A percentile compares a stretch with the other conserved stretches of the same genome.
Conservation (phyloP, 1,284 basidiomycete species). For the Singerocomus rubriflavus region DNA sequence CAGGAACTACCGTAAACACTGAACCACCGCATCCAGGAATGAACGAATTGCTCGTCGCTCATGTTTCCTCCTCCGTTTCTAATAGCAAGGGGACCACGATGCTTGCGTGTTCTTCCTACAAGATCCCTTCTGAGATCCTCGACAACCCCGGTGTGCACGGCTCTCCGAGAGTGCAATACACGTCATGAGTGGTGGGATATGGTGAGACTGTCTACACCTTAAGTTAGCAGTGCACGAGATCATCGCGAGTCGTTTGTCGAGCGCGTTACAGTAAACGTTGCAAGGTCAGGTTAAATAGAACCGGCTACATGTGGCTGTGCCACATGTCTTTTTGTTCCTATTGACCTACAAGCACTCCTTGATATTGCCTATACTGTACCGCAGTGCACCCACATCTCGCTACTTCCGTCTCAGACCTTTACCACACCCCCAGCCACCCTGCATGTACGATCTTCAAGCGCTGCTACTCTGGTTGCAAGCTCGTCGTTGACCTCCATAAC, state of each 20-base stretch:
- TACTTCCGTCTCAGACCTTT: conserved; percentile 60
- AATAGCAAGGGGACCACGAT: conserved; percentile 20
- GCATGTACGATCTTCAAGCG: conserved; percentile 13
- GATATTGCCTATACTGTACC: conserved; percentile 65
- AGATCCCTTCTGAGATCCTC: conserved; percentile 32
- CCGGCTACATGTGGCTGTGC: too few relatives aligned
- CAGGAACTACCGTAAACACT: neutral
- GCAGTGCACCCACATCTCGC: conserved; percentile 59
- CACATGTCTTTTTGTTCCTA: too few relatives aligned
- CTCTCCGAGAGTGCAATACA: conserved; percentile 27
- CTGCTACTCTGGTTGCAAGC: conserved; percentile 16
- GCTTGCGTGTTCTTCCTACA: conserved; percentile 34
- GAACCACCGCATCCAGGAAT: conserved; percentile 21
- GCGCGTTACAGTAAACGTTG: neutral
- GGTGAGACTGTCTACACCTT: conserved; percentile 37
- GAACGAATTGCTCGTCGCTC: conserved; percentile 29
- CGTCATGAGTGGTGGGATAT: conserved; percentile 32
- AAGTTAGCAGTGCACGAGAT: conserved; percentile 33
- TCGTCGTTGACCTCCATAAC: conserved; percentile 11
- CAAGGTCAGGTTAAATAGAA: too few relatives aligned
- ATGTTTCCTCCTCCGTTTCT: conserved; percentile 23
- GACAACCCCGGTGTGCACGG: conserved; percentile 33
- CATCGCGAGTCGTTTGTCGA: conserved; percentile 6
- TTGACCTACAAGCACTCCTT: conserved; percentile 46
- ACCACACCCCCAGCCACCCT: conserved; percentile 18